Evolutionary conservation across 768 basidiomycete species (phyloP).

Genomic region (Collybia mongolica): DNA sequence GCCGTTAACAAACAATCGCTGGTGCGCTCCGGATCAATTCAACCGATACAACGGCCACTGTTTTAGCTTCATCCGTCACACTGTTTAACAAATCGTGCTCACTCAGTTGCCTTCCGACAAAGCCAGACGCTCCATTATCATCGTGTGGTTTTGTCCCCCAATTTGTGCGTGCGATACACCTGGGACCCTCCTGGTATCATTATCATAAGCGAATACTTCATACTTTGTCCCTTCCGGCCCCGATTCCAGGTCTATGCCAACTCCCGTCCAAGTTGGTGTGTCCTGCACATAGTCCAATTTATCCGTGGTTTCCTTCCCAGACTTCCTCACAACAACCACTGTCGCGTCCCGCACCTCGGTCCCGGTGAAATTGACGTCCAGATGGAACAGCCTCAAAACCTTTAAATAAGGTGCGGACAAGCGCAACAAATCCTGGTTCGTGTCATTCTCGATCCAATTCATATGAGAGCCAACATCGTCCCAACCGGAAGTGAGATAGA

Average conservation of each 20-base stretch:
- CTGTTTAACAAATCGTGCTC: too few relatives aligned
- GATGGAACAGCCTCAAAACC: conserved; percentile 34
- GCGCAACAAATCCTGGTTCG: conserved; percentile 35
- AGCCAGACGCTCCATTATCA: too few relatives aligned
- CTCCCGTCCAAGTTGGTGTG: neutral
- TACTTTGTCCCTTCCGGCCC: neutral
- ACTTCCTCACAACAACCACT: conserved; percentile 7
- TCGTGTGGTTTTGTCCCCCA: too few relatives aligned
- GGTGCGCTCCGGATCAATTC: too few relatives aligned
- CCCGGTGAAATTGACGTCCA: conserved; percentile 35
- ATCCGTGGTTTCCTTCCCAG: neutral
- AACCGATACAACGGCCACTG: too few relatives aligned
- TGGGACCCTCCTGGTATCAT: too few relatives aligned
- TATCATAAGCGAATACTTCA: too few relatives aligned
- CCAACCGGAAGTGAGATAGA: conserved; percentile 48
- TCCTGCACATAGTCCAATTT: neutral
- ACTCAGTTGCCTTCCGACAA: too few relatives aligned
- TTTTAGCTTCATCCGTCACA: too few relatives aligned
- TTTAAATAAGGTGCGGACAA: conserved; percentile 26
- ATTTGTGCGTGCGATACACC: too few relatives aligned
- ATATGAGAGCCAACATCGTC: conserved; percentile 35
- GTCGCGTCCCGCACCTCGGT: conserved; percentile 10
- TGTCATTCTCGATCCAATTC: conserved; percentile 38
- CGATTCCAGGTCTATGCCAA: neutral
- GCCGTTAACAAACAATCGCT: too few relatives aligned